Base-by-base conservation (phyloP, 495 filamentous ascomycete species). In the Lepraria neglecta region DNA sequence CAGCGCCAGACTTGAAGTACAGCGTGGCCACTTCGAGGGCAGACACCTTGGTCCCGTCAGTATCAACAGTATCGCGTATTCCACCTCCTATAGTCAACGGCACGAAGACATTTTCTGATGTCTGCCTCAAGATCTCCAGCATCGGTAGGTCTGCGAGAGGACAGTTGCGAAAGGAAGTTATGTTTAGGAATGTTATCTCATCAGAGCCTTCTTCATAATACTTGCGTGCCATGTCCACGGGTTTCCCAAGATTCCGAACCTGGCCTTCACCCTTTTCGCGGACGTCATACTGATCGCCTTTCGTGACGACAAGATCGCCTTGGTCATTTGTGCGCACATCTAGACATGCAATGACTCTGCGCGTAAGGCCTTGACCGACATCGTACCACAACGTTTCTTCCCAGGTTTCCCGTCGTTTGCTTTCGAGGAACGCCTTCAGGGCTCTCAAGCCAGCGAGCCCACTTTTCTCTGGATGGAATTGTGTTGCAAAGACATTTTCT, bases 241-340 rank as follows among this genome's bases (percentile, higher is more conserved):
- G 94, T 75, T 98, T 97, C 64, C 94, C 94, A 0, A 98, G 76
- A 70, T 97, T 98, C 58, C 94, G 82, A 38, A 98, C 94, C 57
- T 84, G 79, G 24, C 91, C 85, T 54, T 80, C 83, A n/a, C 72
- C 77, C 74, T 95, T 96, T 69, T 97, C 94, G n/a, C 94, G 87
- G n/a, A 98, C 94, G 68, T 98, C 94, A 74, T 98, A 98, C 69
- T 97, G 94, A 71, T 98, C 94, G 10, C 94, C 94, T 74, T 98
- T 98, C 6, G 94, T 98, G 17, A 98, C 94, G 0, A 98, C 95
- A 19, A 98, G 75, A 72, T 97, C 95, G 6, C 95, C 95, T 52
- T 87, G 77, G 71, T 98, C 95, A 71, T 98, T 97, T n/a, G 94
- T 83, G 10, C 94, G 87, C 33, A 98, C 94, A 71, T 98, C 94